Evolutionary conservation across 2,329 filamentous ascomycete species (phyloP), one percentile per base, ranked within the genome.

Genomic region (Pyrenochaeta sp.): DNA sequence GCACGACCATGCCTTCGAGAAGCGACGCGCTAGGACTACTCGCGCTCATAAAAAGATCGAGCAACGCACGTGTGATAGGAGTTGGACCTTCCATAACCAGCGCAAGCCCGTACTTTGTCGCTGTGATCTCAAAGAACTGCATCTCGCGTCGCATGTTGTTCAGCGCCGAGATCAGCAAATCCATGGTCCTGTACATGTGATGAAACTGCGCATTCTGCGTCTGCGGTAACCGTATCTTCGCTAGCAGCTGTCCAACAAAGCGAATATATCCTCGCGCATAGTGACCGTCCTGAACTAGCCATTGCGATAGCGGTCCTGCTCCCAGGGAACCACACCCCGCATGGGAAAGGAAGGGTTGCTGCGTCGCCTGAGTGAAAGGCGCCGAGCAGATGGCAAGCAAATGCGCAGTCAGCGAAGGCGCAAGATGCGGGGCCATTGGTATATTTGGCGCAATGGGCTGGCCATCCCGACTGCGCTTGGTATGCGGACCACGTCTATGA

Each of bases 241-340:
- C 80, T 28, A 92, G 84, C 7, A 91, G 76, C n/a, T 82, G 80
- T 8, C 88, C 88, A 24, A 88, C 85, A 65, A 90, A 91, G 27
- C 84, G 83, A 65, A 91, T 85, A 76, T 91, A 91, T 50, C 86
- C 85, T 62, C 90, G 88, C 34, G 89, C 87, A 76, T 91, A 90
- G 58, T 92, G 84, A 8, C 87, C 82, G 75, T 92, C 90, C 74
- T 91, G 90, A 12, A 87, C 85, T 43, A 92, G 85, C 90, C 90
- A 92, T 73, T 83, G 82, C 22, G 84, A 83, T 10, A 92, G 79
- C 1, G 81, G 77, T 0, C 80, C 69, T 48, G 86, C 86, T 19
- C 85, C 79, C 19, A 90, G 79, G 0, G 82, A 84, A 24, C 90
- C 90, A 54, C 82, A 80, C 13, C 89, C 89, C 5, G 90, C 89